Base-by-base conservation (phyloP, 352 stramenopile genomes). In the Stramenopiles sp. region DNA sequence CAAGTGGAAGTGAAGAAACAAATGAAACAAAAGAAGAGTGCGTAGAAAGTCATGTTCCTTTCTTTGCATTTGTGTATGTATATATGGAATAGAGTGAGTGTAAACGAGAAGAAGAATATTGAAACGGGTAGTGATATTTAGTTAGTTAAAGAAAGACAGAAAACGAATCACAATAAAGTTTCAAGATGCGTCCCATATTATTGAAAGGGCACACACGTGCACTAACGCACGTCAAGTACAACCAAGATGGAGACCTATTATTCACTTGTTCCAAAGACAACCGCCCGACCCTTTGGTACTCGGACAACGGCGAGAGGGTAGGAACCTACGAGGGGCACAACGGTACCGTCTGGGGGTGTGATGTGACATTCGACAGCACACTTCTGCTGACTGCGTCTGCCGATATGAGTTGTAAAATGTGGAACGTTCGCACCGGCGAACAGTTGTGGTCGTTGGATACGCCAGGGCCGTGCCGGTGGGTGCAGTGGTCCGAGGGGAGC, bases 211-310 rank as follows among this genome's bases (percentile, higher is more conserved):
- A 99, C 86, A 95, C 96, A 79, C 91, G 95, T 80, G 94, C 94
- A 75, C 95, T 99, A 79, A 99, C 94, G 4, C 89, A 90, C 84
- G 88, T 99, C 77, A 96, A 98, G 81, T 98, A 97, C 88, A 99
- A 98, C 83, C 88, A 89, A 74, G 94, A 99, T 79, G 94, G 94
- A 37, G 95, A 99, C 82, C 84, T 99, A 18, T 84, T 99, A 25
- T 98, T 99, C 83, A 95, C 93, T 49, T 92, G 85, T 73, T 90
- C 92, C 63, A 98, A 97, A 82, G 92, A 98, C 78, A 85, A 96
- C 79, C 84, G 88, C 49, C 93, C 93, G 34, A 96, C 91, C 68
- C 83, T 98, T n/a, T 99, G 95, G 95, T 94, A 91, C 83, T 89
- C 89, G 49, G 88, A 97, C 79, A 95, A 89, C 74, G 94, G 95